phyloP scores from a whole-genome alignment of 208 protist species.

The Leishmania martiniquensis region DNA sequence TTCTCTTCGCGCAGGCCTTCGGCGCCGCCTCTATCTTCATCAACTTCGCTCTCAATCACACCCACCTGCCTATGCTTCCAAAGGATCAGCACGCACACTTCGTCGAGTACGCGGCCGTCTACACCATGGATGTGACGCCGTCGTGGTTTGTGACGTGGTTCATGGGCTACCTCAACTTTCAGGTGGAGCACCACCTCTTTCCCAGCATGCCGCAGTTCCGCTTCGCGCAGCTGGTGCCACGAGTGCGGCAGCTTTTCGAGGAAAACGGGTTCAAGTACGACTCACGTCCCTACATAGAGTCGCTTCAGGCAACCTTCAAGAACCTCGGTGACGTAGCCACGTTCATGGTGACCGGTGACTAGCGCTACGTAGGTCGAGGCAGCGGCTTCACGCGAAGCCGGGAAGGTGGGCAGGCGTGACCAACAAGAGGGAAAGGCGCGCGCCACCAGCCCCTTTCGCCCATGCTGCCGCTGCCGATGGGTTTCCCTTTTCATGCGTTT shows the following conservation, averaged over 20 bases:
- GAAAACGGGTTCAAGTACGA: constrained; percentile 70
- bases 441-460: background rate
- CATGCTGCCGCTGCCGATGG: background rate
- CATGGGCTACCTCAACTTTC: constrained; percentile 84
- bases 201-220: constrained; percentile 85
- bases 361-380: background rate
- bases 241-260: constrained; percentile 62
- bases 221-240: constrained; percentile 49
- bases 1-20: constrained; percentile 60
- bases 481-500: no score
- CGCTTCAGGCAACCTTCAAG: constrained; percentile 48
- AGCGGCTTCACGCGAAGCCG: background rate
- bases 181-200: constrained; percentile 92
- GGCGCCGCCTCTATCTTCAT: constrained; percentile 79
- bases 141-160: constrained; percentile 69
- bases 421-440: background rate
- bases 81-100: constrained; percentile 60
- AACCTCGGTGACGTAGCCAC: constrained; percentile 65
- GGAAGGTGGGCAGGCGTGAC: background rate
- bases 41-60: constrained; percentile 82
- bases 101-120: constrained; percentile 67
- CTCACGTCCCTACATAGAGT: constrained; percentile 43
- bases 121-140: constrained; percentile 74
- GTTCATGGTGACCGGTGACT: constrained; percentile 38
- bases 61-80: constrained; percentile 63